A percentile compares a stretch with the other conserved stretches of the same genome.
These are phyloP conservation scores for Gamsiella multidivaricata DNA, from an alignment of 192 early-diverging fungal species.

Conservation along the genomic window DNA sequence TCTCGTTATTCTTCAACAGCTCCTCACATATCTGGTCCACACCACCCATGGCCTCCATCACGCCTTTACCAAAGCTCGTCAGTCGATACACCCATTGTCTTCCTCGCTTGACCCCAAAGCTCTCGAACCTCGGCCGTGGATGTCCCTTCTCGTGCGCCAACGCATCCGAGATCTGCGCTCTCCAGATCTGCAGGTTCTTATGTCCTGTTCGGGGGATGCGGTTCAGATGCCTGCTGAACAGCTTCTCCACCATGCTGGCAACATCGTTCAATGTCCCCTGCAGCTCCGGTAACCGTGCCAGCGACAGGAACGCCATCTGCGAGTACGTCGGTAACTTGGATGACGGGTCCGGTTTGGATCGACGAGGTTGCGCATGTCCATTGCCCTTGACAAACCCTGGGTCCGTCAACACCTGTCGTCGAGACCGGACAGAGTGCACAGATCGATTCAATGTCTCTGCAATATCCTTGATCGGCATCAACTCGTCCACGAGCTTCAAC, in stretches of 20 bases:
- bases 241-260: conserved; percentile 48
- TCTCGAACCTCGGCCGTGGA: conserved; percentile 47
- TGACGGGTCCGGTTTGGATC: conserved; percentile 43
- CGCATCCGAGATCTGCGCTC: conserved; percentile 51
- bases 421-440: conserved; percentile 51
- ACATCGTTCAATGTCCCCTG: conserved; percentile 52
- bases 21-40: conserved; percentile 51
- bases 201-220: conserved; percentile 51
- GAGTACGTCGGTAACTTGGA: conserved; percentile 51
- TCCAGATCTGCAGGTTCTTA: conserved; percentile 53
- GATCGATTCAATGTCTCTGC: conserved; percentile 50
- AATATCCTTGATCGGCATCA: conserved; percentile 40
- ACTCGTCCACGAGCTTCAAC: conserved; percentile 32
- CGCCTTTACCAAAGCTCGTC: conserved; percentile 47
- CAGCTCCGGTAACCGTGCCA: conserved; percentile 43
- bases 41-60: conserved; percentile 49
- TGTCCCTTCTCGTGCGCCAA: conserved; percentile 52
- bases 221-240: conserved; percentile 48
- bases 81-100: conserved; percentile 50
- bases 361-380: conserved; percentile 48
- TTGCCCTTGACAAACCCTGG: conserved; percentile 55
- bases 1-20: conserved; percentile 42
- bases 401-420: conserved; percentile 47
- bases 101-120: conserved; percentile 52
- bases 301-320: conserved; percentile 51